phyloP scores from a whole-genome alignment of 345 rosid species.

The Eutrema yunnanense region DNA sequence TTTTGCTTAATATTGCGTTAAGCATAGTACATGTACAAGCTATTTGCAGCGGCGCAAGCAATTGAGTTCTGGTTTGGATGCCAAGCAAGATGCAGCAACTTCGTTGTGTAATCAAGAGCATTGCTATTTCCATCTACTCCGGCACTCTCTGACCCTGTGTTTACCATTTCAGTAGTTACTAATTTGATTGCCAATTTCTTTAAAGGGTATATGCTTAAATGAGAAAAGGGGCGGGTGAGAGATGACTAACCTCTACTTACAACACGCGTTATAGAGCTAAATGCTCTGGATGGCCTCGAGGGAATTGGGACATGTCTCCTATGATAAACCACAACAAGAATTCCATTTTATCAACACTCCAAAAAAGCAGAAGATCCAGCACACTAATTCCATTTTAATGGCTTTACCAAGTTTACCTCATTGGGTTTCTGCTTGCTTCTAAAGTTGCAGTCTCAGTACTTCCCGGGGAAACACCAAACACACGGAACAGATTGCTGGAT shows the following conservation, averaged over 20 bases:
- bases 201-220: neutral
- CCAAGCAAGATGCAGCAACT: constrained; percentile 96
- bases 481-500: constrained; percentile 88
- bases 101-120: constrained; percentile 72
- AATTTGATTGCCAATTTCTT: neutral
- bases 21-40: constrained; percentile 98
- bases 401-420: constrained; percentile 53
- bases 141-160: constrained; percentile 75
- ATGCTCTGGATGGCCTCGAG: constrained; percentile 69
- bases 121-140: constrained; percentile 76
- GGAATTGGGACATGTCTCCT: constrained; percentile 87
- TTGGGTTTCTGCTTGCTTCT: constrained; percentile 99
- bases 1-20: constrained; percentile 19
- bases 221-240: neutral
- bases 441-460: constrained; percentile 76
- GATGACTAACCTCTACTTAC: constrained; percentile 83
- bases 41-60: constrained; percentile 98
- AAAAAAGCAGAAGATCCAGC: neutral
- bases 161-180: neutral
- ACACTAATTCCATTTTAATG: neutral
- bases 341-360: neutral
- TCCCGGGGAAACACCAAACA: constrained; percentile 74
- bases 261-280: constrained; percentile 74
- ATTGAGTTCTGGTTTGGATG: constrained; percentile 88
- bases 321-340: constrained; percentile 13